Conservation (phyloP, 768 basidiomycete genomes). For the Dacryopinax primogenitus region DNA sequence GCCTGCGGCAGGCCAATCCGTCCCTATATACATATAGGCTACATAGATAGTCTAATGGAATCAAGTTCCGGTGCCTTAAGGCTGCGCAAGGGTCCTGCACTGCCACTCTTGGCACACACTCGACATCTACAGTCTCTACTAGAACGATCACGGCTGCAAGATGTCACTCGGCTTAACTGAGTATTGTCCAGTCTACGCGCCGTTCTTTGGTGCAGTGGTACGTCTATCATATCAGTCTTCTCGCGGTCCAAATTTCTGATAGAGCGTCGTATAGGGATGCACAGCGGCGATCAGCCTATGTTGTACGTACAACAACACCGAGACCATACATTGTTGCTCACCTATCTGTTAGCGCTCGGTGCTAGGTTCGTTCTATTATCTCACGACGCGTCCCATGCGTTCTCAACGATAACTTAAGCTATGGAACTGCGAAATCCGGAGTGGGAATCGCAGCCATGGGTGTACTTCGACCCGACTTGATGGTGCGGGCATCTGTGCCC, state of each 20-base stretch:
- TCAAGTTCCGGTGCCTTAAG: too few relatives aligned
- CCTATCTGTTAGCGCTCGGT: constrained; percentile 20
- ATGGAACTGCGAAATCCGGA: constrained; percentile 98
- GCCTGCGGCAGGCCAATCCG: too few relatives aligned
- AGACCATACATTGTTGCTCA: background rate
- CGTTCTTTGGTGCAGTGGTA: constrained; percentile 96
- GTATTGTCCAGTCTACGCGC: constrained; percentile 86
- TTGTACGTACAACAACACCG: constrained; percentile 43
- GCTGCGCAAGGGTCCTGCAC: background rate
- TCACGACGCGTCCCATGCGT: background rate
- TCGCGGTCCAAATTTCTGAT: constrained; percentile 7
- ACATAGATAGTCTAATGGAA: too few relatives aligned
- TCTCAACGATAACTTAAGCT: constrained; percentile 38
- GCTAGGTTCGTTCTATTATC: constrained; percentile 19
- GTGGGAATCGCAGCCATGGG: constrained; percentile 98
- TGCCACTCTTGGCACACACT: background rate
- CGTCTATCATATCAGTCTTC: constrained; percentile 12
- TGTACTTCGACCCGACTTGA: constrained; percentile 85
- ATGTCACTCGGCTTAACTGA: constrained; percentile 32
- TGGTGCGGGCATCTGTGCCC: constrained; percentile 96
- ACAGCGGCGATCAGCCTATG: constrained; percentile 96
- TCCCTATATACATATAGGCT: too few relatives aligned
- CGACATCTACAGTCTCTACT: background rate
- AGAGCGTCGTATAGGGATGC: constrained; percentile 52
- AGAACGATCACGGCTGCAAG: background rate